phyloP scores from a whole-genome alignment of 2,329 filamentous ascomycete species.

The Fusarium beomiforme region DNA sequence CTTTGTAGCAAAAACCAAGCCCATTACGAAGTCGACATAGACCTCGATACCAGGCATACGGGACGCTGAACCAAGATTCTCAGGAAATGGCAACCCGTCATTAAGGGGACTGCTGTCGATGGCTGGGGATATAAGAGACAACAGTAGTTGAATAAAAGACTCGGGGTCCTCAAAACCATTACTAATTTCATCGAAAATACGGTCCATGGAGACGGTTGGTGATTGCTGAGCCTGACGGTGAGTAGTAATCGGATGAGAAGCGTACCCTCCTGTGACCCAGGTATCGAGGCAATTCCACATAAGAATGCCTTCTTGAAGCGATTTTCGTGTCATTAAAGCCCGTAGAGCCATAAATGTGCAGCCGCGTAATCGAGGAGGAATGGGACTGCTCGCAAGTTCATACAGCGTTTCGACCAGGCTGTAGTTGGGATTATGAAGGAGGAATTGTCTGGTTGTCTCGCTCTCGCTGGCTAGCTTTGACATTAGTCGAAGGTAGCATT shows the following conservation, averaged over 20 bases:
- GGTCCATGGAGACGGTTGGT: conserved; percentile 63
- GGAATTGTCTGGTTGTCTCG: conserved; percentile 74
- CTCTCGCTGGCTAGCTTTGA: conserved; percentile 84
- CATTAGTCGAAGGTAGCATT: conserved; percentile 90
- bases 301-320: conserved; percentile 69
- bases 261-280: conserved; percentile 75
- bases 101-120: conserved; percentile 69
- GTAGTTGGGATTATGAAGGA: conserved; percentile 73
- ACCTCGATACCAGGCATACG: conserved; percentile 86
- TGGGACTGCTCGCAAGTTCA: conserved; percentile 79
- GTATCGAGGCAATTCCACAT: conserved; percentile 86
- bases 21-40: conserved; percentile 91
- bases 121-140: conserved; percentile 75
- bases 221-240: conserved; percentile 47
- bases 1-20: conserved; percentile 77
- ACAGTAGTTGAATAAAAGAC: conserved; percentile 82
- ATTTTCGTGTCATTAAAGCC: conserved; percentile 80
- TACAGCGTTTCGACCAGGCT: conserved; percentile 80
- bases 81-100: conserved; percentile 86
- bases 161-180: conserved; percentile 86
- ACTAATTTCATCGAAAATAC: conserved; percentile 78
- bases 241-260: conserved; percentile 48
- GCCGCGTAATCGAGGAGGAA: conserved; percentile 81
- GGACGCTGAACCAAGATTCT: conserved; percentile 80
- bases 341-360: conserved; percentile 83